Conservation (phyloP, 164 flowering plant genomes). For the Nelumbo lutea region DNA sequence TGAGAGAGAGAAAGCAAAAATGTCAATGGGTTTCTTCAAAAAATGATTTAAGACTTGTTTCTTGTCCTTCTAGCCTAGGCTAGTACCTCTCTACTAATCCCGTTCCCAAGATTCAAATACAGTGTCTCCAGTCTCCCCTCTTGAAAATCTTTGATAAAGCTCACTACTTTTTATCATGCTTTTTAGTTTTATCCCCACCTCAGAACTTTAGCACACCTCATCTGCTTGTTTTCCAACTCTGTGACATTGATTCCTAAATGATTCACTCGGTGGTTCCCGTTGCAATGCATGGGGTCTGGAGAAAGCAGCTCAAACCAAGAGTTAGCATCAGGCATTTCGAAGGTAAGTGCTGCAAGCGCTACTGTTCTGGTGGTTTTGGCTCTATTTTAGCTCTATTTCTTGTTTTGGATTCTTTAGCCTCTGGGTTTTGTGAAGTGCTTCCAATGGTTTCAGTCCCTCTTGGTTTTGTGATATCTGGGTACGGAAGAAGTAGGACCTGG, state of each 20-base stretch:
- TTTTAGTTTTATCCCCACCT: slow-evolving; percentile 4
- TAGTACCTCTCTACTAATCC: slow-evolving; percentile 1
- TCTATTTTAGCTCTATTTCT: slow-evolving; percentile 19
- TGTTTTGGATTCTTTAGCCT: slow-evolving; percentile 21
- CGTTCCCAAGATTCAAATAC: slow-evolving; percentile 13
- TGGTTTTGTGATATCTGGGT: slow-evolving; percentile 34
- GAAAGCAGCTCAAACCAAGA: neutral
- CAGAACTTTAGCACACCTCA: slow-evolving; percentile 1
- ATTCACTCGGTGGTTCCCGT: neutral
- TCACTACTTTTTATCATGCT: neutral
- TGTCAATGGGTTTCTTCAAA: neutral
- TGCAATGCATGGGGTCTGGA: slow-evolving; percentile 19
- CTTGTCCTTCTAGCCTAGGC: neutral
- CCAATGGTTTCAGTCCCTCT: slow-evolving; percentile 36
- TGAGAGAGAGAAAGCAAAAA: neutral
- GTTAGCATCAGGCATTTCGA: slow-evolving; percentile 20
- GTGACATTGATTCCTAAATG: neutral
- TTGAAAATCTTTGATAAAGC: neutral
- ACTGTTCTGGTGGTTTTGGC: slow-evolving; percentile 11
- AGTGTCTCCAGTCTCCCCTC: neutral
- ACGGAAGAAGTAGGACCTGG: slow-evolving; percentile 34
- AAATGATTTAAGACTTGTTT: slow-evolving; percentile 16
- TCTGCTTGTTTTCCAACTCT: neutral
- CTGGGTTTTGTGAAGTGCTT: slow-evolving; percentile 25
- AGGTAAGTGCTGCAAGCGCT: slow-evolving; percentile 22